phyloP scores from a whole-genome alignment of 139 green algal genomes.

The Chlorella sp. region DNA sequence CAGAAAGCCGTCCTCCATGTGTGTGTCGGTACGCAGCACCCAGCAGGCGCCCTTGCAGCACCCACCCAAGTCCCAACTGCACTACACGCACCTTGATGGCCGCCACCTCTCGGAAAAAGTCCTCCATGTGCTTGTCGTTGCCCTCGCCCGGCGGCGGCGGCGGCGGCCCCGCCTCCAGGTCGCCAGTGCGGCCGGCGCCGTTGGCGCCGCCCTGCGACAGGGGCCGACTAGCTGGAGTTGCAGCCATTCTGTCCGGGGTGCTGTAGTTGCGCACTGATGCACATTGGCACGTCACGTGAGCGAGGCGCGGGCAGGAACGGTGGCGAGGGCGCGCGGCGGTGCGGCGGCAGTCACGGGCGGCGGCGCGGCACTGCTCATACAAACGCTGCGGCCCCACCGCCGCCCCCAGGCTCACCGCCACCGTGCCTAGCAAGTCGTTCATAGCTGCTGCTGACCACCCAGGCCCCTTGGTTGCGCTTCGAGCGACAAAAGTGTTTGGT shows the following conservation, averaged over 20 bases:
- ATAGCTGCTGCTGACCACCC: constrained; percentile 31
- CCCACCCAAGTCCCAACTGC: constrained; percentile 12
- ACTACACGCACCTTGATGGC: constrained; percentile 65
- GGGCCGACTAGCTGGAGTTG: background rate
- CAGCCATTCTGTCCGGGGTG: background rate
- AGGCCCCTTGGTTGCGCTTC: too few species aligned
- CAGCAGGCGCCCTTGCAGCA: too few species aligned
- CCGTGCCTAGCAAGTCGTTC: constrained; percentile 69
- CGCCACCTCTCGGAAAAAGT: constrained; percentile 79
- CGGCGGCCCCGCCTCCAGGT: background rate
- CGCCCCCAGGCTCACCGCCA: constrained; percentile 51
- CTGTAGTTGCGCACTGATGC: background rate
- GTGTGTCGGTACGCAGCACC: too few species aligned
- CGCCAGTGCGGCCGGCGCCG: background rate
- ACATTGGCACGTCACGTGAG: too few species aligned
- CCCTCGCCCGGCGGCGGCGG: constrained; percentile 33
- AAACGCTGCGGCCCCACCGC: too few species aligned
- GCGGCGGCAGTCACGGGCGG: too few species aligned
- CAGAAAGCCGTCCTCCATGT: too few species aligned
- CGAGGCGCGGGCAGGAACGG: too few species aligned
- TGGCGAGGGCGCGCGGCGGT: too few species aligned
- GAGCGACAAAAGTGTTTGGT: too few species aligned
- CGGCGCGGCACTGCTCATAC: too few species aligned
- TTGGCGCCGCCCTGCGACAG: background rate
- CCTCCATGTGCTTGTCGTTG: constrained; percentile 68